Evolutionary conservation across 2,329 filamentous ascomycete genomes (phyloP).

Genomic region (Atkinsonella texensis): DNA sequence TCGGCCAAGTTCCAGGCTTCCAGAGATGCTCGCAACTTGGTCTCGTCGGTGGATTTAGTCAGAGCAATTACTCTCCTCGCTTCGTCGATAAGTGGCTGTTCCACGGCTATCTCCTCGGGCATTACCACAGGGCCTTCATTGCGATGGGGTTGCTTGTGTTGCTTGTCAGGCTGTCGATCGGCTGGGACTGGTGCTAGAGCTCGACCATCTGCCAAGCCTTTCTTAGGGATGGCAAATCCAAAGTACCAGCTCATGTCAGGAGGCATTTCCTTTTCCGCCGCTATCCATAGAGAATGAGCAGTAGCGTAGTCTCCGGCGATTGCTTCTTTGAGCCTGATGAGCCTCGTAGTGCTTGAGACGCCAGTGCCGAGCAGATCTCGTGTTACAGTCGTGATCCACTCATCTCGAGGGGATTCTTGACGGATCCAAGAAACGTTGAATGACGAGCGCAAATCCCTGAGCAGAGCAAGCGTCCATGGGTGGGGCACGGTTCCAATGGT

Average conservation of each 20-base stretch:
- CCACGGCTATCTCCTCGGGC: constrained; percentile 39
- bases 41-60: constrained; percentile 30
- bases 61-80: constrained; percentile 39
- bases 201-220: constrained; percentile 30
- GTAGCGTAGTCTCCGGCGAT: constrained; percentile 57
- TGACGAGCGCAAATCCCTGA: constrained; percentile 49
- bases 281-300: constrained; percentile 66
- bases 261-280: constrained; percentile 52
- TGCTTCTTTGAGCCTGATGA: constrained; percentile 68
- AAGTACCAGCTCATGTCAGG: constrained; percentile 80
- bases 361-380: constrained; percentile 53
- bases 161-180: constrained; percentile 10
- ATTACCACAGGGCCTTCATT: constrained; percentile 37
- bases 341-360: constrained; percentile 47
- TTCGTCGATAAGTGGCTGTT: constrained; percentile 38
- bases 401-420: constrained; percentile 58
- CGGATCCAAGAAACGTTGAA: constrained; percentile 55
- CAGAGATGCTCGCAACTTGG: constrained; percentile 39
- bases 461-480: constrained; percentile 68
- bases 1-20: constrained; percentile 61
- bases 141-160: constrained; percentile 17
- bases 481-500: constrained; percentile 84
- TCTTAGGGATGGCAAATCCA: constrained; percentile 65
- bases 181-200: constrained; percentile 14
- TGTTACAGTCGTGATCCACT: constrained; percentile 65